Evolutionary conservation across 2,329 filamentous ascomycete genomes (phyloP).

Genomic region (Fonsecaea pugnacius): DNA sequence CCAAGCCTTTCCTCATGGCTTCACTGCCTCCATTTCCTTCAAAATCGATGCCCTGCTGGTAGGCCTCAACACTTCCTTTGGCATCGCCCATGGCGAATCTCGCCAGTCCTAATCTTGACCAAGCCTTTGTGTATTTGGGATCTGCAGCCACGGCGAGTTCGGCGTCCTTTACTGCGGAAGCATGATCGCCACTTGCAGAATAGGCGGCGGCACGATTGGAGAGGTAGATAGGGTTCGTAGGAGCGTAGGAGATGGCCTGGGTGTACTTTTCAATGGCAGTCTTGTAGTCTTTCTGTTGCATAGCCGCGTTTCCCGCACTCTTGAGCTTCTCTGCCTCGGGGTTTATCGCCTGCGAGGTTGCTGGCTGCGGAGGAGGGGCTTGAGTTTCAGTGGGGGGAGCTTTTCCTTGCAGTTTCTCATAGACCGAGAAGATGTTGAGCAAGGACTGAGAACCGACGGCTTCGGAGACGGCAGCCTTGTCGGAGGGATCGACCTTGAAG

Average conservation of each 20-base stretch:
- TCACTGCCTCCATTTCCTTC: constrained; percentile 94
- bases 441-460: constrained; percentile 87
- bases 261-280: constrained; percentile 85
- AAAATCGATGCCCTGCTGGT: constrained; percentile 86
- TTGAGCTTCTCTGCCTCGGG: constrained; percentile 87
- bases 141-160: constrained; percentile 87
- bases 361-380: constrained; percentile 46
- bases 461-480: constrained; percentile 71
- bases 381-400: constrained; percentile 51
- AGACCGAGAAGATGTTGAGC: constrained; percentile 88
- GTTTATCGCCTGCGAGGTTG: constrained; percentile 46
- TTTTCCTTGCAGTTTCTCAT: constrained; percentile 87
- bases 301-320: constrained; percentile 87
- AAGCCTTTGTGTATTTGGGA: constrained; percentile 94
- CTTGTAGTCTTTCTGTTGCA: constrained; percentile 90
- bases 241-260: constrained; percentile 77
- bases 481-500: constrained; percentile 89
- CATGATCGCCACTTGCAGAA: constrained; percentile 81
- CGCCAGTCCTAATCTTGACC: constrained; percentile 89
- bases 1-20: constrained; percentile 94
- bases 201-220: constrained; percentile 96
- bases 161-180: constrained; percentile 81
- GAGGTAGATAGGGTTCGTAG: constrained; percentile 91
- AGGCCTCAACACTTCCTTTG: constrained; percentile 91
- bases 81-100: constrained; percentile 90